Conservation (phyloP, 1,139 yeast species). For the Lodderomyces margitis region DNA sequence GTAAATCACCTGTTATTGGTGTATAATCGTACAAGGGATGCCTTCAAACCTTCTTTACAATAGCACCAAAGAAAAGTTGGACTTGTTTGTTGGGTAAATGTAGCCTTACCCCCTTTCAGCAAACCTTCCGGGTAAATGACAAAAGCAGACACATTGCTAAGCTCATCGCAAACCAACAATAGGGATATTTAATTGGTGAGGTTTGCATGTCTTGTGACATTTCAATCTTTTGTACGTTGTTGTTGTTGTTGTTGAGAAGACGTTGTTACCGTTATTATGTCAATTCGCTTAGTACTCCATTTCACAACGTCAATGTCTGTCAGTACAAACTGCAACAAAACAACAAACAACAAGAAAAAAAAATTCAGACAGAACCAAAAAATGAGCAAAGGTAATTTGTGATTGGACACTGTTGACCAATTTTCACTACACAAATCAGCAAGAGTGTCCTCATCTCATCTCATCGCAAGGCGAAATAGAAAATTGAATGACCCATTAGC, state of each 20-base stretch:
- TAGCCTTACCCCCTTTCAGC: not conserved
- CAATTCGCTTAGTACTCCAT: not conserved
- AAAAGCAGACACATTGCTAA: not conserved
- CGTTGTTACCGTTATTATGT: not conserved
- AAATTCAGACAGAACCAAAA: not conserved
- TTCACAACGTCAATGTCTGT: not conserved
- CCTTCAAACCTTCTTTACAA: no score
- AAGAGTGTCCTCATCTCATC: slow-evolving; percentile 1
- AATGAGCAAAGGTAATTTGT: not conserved
- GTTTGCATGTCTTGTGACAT: not conserved
- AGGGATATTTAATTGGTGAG: not conserved
- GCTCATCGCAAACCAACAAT: not conserved
- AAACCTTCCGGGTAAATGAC: not conserved
- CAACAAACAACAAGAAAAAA: not conserved
- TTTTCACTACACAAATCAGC: not conserved
- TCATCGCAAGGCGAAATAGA: no score
- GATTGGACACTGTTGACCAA: not conserved
- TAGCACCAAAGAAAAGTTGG: no score
- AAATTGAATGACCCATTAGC: no score
- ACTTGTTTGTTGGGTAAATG: no score
- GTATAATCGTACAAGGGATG: no score
- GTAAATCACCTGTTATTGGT: no score
- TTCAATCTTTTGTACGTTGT: not conserved
- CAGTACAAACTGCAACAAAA: not conserved
- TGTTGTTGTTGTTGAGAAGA: no score